These are phyloP conservation scores for Sicyos baderoa DNA, from an alignment of 306 rosid species.

Conservation along the genomic window DNA sequence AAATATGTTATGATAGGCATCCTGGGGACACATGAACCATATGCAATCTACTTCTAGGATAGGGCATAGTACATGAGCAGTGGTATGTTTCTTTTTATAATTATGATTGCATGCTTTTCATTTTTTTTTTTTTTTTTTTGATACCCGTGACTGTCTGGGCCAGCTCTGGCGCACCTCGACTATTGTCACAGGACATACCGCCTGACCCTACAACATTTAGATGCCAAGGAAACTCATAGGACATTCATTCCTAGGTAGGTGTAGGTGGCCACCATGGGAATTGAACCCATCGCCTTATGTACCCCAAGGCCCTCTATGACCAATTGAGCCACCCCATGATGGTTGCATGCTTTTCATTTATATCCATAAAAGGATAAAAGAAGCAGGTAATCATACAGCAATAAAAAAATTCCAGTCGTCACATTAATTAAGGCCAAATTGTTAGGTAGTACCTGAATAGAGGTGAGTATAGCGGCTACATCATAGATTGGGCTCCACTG, in stretches of 20 bases:
- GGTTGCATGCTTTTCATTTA: constrained; percentile 7
- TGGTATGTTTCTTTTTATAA: neutral
- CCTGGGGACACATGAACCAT: neutral
- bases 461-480: constrained; percentile 94
- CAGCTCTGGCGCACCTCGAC: no score
- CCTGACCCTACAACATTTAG: no score
- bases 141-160: no score
- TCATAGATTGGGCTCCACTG: constrained; percentile 99
- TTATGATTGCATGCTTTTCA: constrained; percentile 2
- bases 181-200: no score
- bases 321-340: no score
- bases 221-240: no score
- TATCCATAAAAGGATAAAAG: neutral
- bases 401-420: constrained; percentile 1
- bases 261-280: no score
- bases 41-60: neutral
- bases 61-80: constrained; percentile 7
- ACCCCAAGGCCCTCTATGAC: no score
- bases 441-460: constrained; percentile 66
- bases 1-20: neutral
- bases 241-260: no score
- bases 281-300: no score
- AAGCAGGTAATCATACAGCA: constrained; percentile 3
- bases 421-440: constrained; percentile 11
- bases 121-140: no score